Base-by-base conservation (phyloP, 1,284 basidiomycete genomes). In the Irpex sp. region DNA sequence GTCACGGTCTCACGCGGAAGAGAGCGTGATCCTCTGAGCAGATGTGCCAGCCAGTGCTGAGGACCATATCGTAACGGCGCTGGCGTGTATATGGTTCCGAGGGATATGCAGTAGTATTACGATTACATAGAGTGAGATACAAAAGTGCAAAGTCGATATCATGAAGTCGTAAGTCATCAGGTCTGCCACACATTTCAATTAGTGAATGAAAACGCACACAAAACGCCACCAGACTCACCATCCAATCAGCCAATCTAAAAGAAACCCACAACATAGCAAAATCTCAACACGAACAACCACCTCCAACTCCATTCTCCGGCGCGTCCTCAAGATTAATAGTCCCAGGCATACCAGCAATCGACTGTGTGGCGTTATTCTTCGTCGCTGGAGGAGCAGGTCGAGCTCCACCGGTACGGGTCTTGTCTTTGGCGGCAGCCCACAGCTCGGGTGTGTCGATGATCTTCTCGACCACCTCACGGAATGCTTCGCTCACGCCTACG, bases 401-500 rank as follows among this genome's bases (percentile, higher is more conserved):
- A 38, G 57, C 47, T 60, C 31, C 38, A 21, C 48, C 62, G 31
- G 56, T 56, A 13, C 56, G 56, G 31, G 62, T 31, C 34, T 58
- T 58, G n/a, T 48, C 49, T 13, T 40, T 59, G 4, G 31, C 62
- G 2, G 49, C 49, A 21, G 48, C 82, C 88, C 88, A 90, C 47
- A 92, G 75, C 73, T 88, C 88, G 0, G 87, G 87, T 0, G 88
- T 57, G 8, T 56, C 57, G 9, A 63, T 58, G n/a, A 89, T 73
- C 76, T 84, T 82, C 71, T 85, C 83, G 9, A 96, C 94, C 5
- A 96, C 85, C 63, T 91, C 89, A 64, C 86, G 82, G 74, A 97
- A 97, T 1, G 90, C 86, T 58, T 94, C 90, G 38, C 82, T 81
- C 2, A 96, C 94, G 9, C 91, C 90, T 0, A 91, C 80, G 9